Evolutionary conservation across 176 grass and related monocot species (phyloP).

Genomic region (Eragrostis curvula): DNA sequence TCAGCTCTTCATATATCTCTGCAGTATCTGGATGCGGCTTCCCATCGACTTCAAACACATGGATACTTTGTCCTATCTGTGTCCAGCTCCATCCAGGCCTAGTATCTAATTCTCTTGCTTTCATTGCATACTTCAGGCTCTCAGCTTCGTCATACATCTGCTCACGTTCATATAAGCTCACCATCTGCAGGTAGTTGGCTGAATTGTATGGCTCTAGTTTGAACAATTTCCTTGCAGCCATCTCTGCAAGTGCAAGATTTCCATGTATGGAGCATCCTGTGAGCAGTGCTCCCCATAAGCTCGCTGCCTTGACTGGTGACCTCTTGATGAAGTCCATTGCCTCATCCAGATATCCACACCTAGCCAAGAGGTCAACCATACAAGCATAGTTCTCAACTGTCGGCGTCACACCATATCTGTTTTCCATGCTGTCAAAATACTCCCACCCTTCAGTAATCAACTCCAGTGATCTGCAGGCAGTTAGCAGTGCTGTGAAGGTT

Average conservation of each 20-base stretch:
- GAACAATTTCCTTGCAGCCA: slow-evolving; percentile 67
- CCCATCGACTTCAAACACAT: slow-evolving; percentile 74
- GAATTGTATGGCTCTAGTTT: slow-evolving; percentile 76
- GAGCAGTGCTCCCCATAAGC: slow-evolving; percentile 79
- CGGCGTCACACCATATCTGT: slow-evolving; percentile 52
- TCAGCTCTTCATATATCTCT: slow-evolving; percentile 69
- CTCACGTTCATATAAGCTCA: slow-evolving; percentile 65
- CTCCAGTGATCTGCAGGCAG: slow-evolving; percentile 73
- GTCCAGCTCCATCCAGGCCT: slow-evolving; percentile 82
- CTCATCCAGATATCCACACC: slow-evolving; percentile 81
- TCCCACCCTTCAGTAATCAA: slow-evolving; percentile 74
- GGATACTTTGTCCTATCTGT: slow-evolving; percentile 58
- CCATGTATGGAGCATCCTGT: slow-evolving; percentile 59
- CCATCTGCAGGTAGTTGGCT: slow-evolving; percentile 84
- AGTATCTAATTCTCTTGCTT: slow-evolving; percentile 55
- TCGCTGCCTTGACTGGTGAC: slow-evolving; percentile 60
- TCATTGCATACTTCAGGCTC: slow-evolving; percentile 74
- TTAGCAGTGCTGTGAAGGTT: slow-evolving; percentile 83
- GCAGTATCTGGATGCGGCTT: slow-evolving; percentile 56
- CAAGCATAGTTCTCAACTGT: slow-evolving; percentile 75
- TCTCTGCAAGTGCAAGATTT: slow-evolving; percentile 69
- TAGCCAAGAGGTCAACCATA: slow-evolving; percentile 89
- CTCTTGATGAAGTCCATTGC: slow-evolving; percentile 68
- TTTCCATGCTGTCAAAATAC: slow-evolving; percentile 77
- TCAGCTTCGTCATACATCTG: slow-evolving; percentile 82